A percentile compares a stretch with the other conserved stretches of the same genome.
Conservation (phyloP, 768 basidiomycete genomes). For the Sarcomyxa edulis region DNA sequence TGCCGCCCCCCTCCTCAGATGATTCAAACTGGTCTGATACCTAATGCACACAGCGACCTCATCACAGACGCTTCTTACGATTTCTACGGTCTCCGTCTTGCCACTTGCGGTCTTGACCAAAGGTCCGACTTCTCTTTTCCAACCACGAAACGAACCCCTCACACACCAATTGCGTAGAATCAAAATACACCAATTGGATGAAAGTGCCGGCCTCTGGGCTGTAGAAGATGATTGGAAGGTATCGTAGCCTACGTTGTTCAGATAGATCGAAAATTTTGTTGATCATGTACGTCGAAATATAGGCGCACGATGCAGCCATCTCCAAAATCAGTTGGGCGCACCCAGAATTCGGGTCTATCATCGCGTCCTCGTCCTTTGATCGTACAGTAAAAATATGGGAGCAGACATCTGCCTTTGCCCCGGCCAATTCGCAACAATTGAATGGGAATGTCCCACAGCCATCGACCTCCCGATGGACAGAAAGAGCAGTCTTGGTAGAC, state of each 20-base stretch:
- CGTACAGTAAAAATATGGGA: conserved; percentile 94
- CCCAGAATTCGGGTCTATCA: conserved; percentile 83
- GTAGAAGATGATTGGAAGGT: conserved; percentile 93
- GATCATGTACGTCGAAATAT: neutral
- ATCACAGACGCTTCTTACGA: conserved; percentile 87
- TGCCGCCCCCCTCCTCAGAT: too few species aligned
- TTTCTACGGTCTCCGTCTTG: conserved; percentile 80
- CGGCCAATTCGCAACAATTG: conserved; percentile 21
- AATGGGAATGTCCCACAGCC: conserved; percentile 19
- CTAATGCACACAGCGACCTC: conserved; percentile 73
- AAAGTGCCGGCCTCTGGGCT: conserved; percentile 66
- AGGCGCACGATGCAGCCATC: conserved; percentile 95
- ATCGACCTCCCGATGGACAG: conserved; percentile 57
- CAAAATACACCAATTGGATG: conserved; percentile 81
- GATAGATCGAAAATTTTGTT: conserved; percentile 1
- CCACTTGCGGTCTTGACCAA: conserved; percentile 81
- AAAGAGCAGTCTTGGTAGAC: conserved; percentile 72
- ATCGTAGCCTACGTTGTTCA: conserved; percentile 11
- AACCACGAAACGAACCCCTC: conserved; percentile 10
- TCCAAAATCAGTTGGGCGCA: conserved; percentile 86
- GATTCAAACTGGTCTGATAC: conserved; percentile 79
- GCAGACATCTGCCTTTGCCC: conserved; percentile 34
- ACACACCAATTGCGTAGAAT: conserved; percentile 43
- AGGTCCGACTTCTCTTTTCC: conserved; percentile 37
- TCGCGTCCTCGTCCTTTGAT: conserved; percentile 88